Base-by-base conservation (phyloP, 2,329 filamentous ascomycete species). In the Orbilia blumenaviensis region DNA sequence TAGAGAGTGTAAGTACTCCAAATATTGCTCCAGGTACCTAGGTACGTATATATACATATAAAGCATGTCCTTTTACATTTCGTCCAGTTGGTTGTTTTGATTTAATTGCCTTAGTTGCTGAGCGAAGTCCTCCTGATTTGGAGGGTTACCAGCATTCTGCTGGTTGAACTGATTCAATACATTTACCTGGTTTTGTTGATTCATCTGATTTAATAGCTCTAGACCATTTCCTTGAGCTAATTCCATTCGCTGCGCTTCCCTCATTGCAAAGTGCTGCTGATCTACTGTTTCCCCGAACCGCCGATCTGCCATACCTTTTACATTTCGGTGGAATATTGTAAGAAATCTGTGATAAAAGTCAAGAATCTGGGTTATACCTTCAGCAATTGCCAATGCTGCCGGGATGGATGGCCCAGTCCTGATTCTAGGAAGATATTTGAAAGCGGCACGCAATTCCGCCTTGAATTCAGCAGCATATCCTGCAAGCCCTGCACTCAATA, bases 361-460 rank as follows among this genome's bases (percentile, higher is more conserved):
- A 7, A 73, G 46, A 3, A 52, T 50, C 3, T 42, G 21, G 0
- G 42, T n/a, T 1, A 73, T 66, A 3, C 29, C 7, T 2, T 16
- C 18, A 8, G 14, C 3, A 9, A 42, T 32, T 42, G 18, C n/a
- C 34, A 48, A 3, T n/a, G 16, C 10, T 41, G 23, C 9, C 2
- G 29, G 16, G 18, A 36, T 29, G 2, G 14, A 38, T 27, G 6
- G 14, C n/a, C 48, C 7, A n/a, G 58, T 2, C n/a, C 2, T 7
- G 1, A 1, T 29, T 52, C 6, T 18, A 18, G 68, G 60, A 5
- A 73, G 50, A 18, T 38, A 54, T 21, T 54, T 50, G 23, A 73
- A 60, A 8, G 50, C 68, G 3, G 9, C 10, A 2, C 34, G 4
- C 2, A 60, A 9, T 2, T 23, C 41, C 10, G 5, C 16, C 12